Evolutionary conservation across 2,329 filamentous ascomycete genomes (phyloP).

Genomic region (Septoria petroselini): DNA sequence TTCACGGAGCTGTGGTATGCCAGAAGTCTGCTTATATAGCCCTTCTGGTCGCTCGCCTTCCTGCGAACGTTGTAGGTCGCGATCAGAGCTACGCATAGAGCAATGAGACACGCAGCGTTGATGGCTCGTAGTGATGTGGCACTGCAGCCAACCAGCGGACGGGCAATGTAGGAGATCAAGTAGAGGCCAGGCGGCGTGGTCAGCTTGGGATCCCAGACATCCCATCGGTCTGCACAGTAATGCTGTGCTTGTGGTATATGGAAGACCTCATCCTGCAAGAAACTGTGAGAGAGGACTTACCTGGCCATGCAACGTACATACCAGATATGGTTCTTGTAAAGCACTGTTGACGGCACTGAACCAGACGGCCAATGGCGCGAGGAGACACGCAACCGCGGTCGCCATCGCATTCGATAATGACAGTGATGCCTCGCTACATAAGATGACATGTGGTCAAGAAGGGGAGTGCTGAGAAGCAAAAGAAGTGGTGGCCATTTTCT

Average conservation of each 20-base stretch:
- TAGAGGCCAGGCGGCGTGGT: conserved; percentile 87
- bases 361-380: conserved; percentile 32
- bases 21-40: conserved; percentile 17
- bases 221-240: conserved; percentile 73
- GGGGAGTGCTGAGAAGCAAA: background rate
- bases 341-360: conserved; percentile 43
- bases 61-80: conserved; percentile 31
- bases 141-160: conserved; percentile 42
- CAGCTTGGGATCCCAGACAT: conserved; percentile 91
- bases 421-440: too few relatives aligned
- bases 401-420: conserved; percentile 22
- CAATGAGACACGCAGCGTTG: conserved; percentile 41
- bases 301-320: conserved; percentile 35
- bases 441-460: too few relatives aligned
- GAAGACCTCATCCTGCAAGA: conserved; percentile 72
- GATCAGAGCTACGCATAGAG: conserved; percentile 35
- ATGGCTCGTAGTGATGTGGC: conserved; percentile 40
- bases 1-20: conserved; percentile 64
- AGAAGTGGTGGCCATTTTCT: background rate
- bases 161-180: conserved; percentile 41
- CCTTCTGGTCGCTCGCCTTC: conserved; percentile 17
- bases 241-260: conserved; percentile 87
- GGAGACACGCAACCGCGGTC: conserved; percentile 20
- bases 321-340: conserved; percentile 59
- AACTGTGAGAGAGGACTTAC: conserved; percentile 29